A percentile compares a stretch with the other conserved stretches of the same genome.
phyloP scores from a whole-genome alignment of 129 eudicot species.

The sunflower (Helianthus annuus) region DNA sequence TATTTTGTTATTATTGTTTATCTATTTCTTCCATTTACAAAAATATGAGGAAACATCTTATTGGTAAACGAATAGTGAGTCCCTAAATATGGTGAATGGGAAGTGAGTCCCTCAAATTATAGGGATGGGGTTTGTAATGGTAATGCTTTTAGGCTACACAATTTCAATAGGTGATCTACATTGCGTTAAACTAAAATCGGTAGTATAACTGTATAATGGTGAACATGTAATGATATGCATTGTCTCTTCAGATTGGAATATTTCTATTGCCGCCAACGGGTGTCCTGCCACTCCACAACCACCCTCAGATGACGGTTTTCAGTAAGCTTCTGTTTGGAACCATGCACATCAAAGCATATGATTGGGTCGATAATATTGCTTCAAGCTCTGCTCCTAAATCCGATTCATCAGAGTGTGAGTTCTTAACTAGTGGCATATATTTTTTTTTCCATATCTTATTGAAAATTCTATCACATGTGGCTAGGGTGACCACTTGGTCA shows the following conservation, averaged over 20 bases:
- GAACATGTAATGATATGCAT: slow-evolving; percentile 7
- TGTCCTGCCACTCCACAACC: slow-evolving; percentile 85
- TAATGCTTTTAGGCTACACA: not conserved
- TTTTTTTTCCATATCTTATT: too few species aligned
- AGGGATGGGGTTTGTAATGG: too few species aligned
- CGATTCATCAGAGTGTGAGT: slow-evolving; percentile 41
- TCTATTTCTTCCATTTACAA: too few species aligned
- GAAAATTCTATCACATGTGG: not conserved
- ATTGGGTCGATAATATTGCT: slow-evolving; percentile 56
- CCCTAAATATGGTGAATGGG: too few species aligned
- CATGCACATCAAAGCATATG: slow-evolving; percentile 13
- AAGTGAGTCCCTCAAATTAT: too few species aligned
- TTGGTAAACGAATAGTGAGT: too few species aligned
- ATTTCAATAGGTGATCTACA: not conserved
- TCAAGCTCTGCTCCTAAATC: slow-evolving; percentile 25
- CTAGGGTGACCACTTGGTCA: too few species aligned
- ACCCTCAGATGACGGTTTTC: slow-evolving; percentile 46
- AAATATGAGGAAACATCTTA: too few species aligned
- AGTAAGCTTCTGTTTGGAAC: too few species aligned
- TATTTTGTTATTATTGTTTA: too few species aligned
- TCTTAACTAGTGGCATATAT: slow-evolving; percentile 3
- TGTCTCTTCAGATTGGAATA: slow-evolving; percentile 65
- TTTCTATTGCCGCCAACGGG: slow-evolving; percentile 86
- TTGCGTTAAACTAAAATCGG: not conserved
- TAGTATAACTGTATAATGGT: not conserved